These are phyloP conservation scores for Kodamaea nitidulidarum DNA, from an alignment of 805 yeast genomes.

Conservation along the genomic window DNA sequence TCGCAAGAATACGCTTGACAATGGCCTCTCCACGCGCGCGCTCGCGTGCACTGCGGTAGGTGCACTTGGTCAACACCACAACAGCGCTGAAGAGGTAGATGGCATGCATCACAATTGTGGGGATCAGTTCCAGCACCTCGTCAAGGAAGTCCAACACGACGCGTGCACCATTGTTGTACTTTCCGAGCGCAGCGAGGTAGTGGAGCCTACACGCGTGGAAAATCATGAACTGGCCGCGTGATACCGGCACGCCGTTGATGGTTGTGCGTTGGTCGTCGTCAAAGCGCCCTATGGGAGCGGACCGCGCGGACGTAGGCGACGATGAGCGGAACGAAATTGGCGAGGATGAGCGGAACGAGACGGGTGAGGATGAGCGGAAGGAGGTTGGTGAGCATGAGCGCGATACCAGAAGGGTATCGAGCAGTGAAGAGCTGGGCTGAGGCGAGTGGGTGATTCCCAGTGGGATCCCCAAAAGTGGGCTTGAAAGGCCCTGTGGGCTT, in stretches of 20 bases:
- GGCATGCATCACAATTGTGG: constrained; percentile 4
- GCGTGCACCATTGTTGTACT: constrained; percentile 6
- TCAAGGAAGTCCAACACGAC: constrained; percentile 5
- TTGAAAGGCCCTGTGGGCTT: too few species aligned
- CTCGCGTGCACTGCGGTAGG: constrained; percentile 17
- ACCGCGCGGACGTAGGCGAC: not conserved
- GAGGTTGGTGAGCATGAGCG: too few species aligned
- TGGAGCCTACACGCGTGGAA: constrained; percentile 3
- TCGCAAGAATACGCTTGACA: constrained; percentile 17
- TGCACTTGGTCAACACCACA: constrained; percentile 12
- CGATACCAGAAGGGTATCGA: too few species aligned
- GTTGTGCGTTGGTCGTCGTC: not conserved
- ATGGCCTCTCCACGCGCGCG: constrained; percentile 17
- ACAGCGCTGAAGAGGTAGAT: constrained; percentile 13
- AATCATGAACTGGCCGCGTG: constrained; percentile 7
- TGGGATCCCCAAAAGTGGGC: too few species aligned
- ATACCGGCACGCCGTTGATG: constrained; percentile 2
- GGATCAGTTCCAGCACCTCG: constrained; percentile 3
- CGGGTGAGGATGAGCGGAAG: constrained; percentile 1
- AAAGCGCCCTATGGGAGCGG: not conserved
- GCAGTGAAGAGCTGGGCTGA: too few species aligned
- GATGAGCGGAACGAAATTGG: constrained; percentile 1
- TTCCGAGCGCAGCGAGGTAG: constrained; percentile 2
- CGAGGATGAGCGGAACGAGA: not conserved
- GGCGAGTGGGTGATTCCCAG: too few species aligned